Evolutionary conservation across 176 grass and related monocot genomes (phyloP).

Genomic region (Panicum miliaceum): DNA sequence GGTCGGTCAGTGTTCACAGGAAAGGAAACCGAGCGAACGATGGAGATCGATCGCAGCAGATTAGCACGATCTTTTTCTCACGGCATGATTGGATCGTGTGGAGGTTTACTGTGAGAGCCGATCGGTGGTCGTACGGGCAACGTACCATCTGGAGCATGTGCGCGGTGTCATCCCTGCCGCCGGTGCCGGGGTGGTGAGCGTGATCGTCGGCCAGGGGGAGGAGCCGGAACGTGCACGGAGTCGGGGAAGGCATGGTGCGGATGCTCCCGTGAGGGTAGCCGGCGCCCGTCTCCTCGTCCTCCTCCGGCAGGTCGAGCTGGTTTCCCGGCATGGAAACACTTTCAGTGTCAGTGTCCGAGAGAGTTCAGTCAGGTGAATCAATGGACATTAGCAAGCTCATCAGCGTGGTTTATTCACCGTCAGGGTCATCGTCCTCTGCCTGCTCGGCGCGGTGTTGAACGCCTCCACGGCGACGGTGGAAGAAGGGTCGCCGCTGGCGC

Average conservation of each 20-base stretch:
- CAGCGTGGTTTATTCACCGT: conserved; percentile 13
- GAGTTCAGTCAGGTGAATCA: background rate
- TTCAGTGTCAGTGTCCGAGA: conserved; percentile 5
- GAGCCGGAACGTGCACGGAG: background rate
- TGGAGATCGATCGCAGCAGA: background rate
- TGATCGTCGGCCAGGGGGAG: background rate
- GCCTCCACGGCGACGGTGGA: background rate
- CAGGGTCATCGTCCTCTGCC: conserved; percentile 32
- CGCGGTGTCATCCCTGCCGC: background rate
- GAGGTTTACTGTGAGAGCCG: background rate
- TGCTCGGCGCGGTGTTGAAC: background rate
- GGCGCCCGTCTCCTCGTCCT: background rate
- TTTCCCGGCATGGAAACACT: background rate
- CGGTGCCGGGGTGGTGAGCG: background rate
- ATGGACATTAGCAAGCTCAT: background rate
- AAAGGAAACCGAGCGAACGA: background rate
- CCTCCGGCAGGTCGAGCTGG: conserved; percentile 47
- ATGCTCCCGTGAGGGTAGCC: background rate
- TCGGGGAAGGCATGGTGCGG: conserved; percentile 23
- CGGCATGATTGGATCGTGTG: background rate
- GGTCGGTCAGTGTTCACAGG: background rate
- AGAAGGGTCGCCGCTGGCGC: conserved; percentile 41
- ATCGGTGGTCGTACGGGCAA: background rate
- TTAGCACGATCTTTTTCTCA: background rate
- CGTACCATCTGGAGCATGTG: conserved; percentile 52